Evolutionary conservation across 176 grass and related monocot species (phyloP), one percentile per base, ranked within the genome.

Genomic region (Phoenix dactylifera): DNA sequence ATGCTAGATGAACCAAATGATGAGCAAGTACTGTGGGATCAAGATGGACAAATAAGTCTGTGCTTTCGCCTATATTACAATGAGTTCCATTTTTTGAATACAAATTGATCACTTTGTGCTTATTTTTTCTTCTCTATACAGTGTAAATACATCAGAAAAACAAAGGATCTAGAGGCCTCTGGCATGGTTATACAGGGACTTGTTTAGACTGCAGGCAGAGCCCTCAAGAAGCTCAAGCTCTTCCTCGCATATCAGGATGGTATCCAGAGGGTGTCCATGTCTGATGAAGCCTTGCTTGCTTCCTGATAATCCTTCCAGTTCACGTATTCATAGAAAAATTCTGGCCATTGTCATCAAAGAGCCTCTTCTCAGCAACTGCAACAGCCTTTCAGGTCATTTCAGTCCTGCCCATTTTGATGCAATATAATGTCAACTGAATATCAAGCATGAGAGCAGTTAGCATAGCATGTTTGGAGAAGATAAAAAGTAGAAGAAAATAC

Each of bases 391-490:
- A 20, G 59, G 4, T 83, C 68, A 90, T 68, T 60, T 96, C 92
- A 16, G 80, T 77, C 39, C 92, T 80, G 20, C 86, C 86, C 87
- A 96, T 96, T 68, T 90, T 96, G 63, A 20, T 90, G 80, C 83
- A 88, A 4, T 83, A 86, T 69, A 96, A 63, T 30, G 92, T 96
- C 74, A 96, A 96, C 92, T 96, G 35, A 10, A 52, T 22, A 68
- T 66, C 65, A 59, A 57, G 35, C 35, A 58, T 74, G 60, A 76
- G 4, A 59, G 15, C 52, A 18, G 16, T 58, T 55, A 54, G 25
- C 24, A 25, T 3, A 25, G 24, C 1, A 2, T 25, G 24, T 25
- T 25, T 25, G 3, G 24, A 25, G 24, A 25, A 25, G 3, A 25
- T 3, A 25, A 25, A 25, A 25, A 25, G 24, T 1, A 25, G 1